Percentiles rank a stretch among this genome's conserved stretches.
Evolutionary conservation across 768 basidiomycete species (phyloP).

Genomic region (Sutorius australiensis): DNA sequence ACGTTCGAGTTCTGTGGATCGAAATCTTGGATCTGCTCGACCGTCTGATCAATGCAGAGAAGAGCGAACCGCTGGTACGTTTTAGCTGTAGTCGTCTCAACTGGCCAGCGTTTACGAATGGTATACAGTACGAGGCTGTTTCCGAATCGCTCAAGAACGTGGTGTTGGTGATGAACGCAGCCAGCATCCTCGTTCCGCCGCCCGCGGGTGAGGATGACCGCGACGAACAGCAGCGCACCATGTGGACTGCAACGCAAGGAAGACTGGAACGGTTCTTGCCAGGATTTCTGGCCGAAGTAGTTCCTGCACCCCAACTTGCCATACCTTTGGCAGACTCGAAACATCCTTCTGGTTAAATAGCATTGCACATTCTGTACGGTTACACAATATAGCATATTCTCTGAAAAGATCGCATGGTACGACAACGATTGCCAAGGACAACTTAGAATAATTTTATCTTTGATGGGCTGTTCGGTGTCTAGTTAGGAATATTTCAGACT

Average conservation of each 20-base stretch:
- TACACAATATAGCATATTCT: neutral
- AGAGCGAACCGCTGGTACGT: conserved; percentile 76
- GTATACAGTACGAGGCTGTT: conserved; percentile 79
- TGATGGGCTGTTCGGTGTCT: conserved; percentile 40
- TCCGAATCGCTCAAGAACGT: conserved; percentile 98
- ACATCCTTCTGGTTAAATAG: conserved; percentile 10
- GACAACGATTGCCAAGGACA: neutral
- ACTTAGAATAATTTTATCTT: conserved; percentile 59
- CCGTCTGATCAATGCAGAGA: conserved; percentile 81
- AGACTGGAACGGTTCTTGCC: conserved; percentile 90
- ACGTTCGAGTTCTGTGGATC: conserved; percentile 80
- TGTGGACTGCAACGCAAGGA: conserved; percentile 85
- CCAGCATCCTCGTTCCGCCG: conserved; percentile 71
- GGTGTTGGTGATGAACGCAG: conserved; percentile 92
- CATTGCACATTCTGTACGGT: neutral
- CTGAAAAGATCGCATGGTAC: neutral
- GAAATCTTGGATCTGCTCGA: conserved; percentile 87
- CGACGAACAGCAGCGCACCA: conserved; percentile 56
- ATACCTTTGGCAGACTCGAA: conserved; percentile 14
- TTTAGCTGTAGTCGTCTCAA: neutral
- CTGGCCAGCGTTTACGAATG: neutral
- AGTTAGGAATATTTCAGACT: neutral
- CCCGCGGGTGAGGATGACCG: conserved; percentile 42
- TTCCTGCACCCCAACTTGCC: conserved; percentile 38
- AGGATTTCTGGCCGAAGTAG: conserved; percentile 75